A percentile compares a stretch with the other conserved stretches of the same genome.
Conservation (phyloP, 2,329 filamentous ascomycete genomes). For the Fusarium phyllophilum region DNA sequence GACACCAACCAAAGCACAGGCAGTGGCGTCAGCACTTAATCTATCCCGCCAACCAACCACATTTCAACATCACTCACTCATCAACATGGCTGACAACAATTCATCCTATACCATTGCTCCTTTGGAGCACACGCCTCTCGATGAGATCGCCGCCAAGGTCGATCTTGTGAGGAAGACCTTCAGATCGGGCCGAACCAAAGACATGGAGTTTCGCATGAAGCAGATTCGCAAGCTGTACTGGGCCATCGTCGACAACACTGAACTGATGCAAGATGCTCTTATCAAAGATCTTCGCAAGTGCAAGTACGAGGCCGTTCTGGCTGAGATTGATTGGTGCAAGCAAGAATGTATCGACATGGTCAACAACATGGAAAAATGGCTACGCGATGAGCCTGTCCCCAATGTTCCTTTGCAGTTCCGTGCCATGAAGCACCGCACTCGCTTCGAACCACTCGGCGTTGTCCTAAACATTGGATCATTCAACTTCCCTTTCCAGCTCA, state of each 20-base stretch:
- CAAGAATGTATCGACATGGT: conserved; percentile 84
- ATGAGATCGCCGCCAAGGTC: conserved; percentile 71
- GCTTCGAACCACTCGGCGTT: conserved; percentile 87
- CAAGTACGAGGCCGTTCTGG: conserved; percentile 75
- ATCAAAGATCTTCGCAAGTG: conserved; percentile 82
- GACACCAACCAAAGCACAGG: background rate
- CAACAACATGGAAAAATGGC: conserved; percentile 82
- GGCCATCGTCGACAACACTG: conserved; percentile 82
- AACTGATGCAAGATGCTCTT: conserved; percentile 78
- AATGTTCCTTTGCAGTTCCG: conserved; percentile 76
- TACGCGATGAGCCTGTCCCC: conserved; percentile 79
- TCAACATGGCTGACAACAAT: conserved; percentile 52
- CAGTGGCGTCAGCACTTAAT: conserved; percentile 23
- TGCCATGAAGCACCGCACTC: conserved; percentile 77
- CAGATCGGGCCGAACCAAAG: conserved; percentile 81
- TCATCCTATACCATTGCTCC: conserved; percentile 52
- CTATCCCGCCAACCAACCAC: conserved; percentile 13
- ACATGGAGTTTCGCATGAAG: conserved; percentile 80
- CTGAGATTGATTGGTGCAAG: conserved; percentile 81
- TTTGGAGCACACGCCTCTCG: conserved; percentile 71
- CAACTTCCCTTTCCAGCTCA: conserved; percentile 91
- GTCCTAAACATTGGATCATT: conserved; percentile 90
- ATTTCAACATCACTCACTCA: conserved; percentile 2
- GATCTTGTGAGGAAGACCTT: conserved; percentile 75
- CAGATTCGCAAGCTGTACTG: conserved; percentile 97